Conservation (phyloP, 495 filamentous ascomycete species). For the Elasticomyces elasticus region DNA sequence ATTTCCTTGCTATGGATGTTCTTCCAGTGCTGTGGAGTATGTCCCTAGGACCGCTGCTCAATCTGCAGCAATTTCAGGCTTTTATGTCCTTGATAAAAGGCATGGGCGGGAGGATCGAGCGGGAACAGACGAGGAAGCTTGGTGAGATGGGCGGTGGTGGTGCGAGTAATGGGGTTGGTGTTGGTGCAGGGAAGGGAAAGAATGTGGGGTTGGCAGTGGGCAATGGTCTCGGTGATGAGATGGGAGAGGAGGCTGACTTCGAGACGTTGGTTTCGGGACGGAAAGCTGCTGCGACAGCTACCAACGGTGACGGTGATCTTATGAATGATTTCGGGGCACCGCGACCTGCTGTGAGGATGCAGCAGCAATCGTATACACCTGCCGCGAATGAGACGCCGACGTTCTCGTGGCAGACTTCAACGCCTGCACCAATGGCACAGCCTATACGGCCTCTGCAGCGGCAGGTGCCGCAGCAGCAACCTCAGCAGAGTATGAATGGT, state of each 20-base stretch:
- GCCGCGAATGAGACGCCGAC: conserved; percentile 28
- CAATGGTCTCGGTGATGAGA: conserved; percentile 38
- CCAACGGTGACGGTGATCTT: conserved; percentile 32
- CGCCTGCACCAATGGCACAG: conserved; percentile 23
- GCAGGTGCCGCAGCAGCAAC: conserved; percentile 18
- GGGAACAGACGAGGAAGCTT: conserved; percentile 77
- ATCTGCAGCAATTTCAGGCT: conserved; percentile 73
- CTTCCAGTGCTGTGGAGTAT: conserved; percentile 86
- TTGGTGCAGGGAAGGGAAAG: neutral
- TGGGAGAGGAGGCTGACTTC: conserved; percentile 59
- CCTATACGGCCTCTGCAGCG: too few relatives aligned
- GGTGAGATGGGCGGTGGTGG: conserved; percentile 58
- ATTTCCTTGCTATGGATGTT: conserved; percentile 89
- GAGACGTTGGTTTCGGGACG: conserved; percentile 74
- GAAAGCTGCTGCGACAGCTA: conserved; percentile 13
- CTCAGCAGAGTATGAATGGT: conserved; percentile 18
- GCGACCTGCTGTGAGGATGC: conserved; percentile 7
- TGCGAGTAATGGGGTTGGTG: neutral
- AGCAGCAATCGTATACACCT: conserved; percentile 2
- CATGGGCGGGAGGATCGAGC: conserved; percentile 69
- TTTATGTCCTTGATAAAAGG: conserved; percentile 82
- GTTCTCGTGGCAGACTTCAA: conserved; percentile 39
- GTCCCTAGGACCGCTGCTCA: conserved; percentile 77
- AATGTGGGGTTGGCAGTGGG: conserved; percentile 37
- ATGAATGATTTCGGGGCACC: conserved; percentile 32